A percentile compares a stretch with the other conserved stretches of the same genome.
These are phyloP conservation scores for Aspergillus fischeri DNA, from an alignment of 2,329 filamentous ascomycete genomes.

Conservation along the genomic window DNA sequence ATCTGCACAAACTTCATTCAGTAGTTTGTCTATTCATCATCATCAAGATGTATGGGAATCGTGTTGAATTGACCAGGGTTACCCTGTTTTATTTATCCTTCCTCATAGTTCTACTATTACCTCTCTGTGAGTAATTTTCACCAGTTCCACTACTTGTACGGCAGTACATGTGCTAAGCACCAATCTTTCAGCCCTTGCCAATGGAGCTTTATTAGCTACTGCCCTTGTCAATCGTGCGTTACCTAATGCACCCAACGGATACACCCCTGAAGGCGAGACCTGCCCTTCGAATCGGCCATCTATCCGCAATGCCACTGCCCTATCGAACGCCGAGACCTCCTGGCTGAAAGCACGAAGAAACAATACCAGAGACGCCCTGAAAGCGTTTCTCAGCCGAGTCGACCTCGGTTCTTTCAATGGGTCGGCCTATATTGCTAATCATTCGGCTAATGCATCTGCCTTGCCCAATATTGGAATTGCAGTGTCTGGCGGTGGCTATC, in stretches of 20 bases:
- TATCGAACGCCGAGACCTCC: constrained; percentile 67
- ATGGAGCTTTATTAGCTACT: neutral
- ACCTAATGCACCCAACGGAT: constrained; percentile 62
- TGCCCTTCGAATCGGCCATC: constrained; percentile 67
- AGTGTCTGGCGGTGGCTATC: constrained; percentile 78
- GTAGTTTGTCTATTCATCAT: neutral
- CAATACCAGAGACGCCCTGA: constrained; percentile 70
- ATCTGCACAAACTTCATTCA: neutral
- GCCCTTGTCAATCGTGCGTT: constrained; percentile 36
- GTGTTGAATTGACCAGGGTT: neutral
- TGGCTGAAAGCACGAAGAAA: constrained; percentile 71
- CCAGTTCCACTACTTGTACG: too few relatives aligned
- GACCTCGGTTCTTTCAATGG: constrained; percentile 74
- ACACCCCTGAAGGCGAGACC: constrained; percentile 63
- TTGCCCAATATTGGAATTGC: constrained; percentile 72
- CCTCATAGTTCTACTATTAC: neutral
- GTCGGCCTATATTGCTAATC: constrained; percentile 61
- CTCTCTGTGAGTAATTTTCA: neutral
- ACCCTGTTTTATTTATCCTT: neutral
- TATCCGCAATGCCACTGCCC: constrained; percentile 58
- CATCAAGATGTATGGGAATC: neutral
- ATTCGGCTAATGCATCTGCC: constrained; percentile 52
- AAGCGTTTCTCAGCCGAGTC: constrained; percentile 65
- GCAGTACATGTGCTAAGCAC: neutral
- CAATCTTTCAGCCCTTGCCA: neutral